Evolutionary conservation across 345 rosid genomes (phyloP).

Genomic region (Hypericum androsaemum): DNA sequence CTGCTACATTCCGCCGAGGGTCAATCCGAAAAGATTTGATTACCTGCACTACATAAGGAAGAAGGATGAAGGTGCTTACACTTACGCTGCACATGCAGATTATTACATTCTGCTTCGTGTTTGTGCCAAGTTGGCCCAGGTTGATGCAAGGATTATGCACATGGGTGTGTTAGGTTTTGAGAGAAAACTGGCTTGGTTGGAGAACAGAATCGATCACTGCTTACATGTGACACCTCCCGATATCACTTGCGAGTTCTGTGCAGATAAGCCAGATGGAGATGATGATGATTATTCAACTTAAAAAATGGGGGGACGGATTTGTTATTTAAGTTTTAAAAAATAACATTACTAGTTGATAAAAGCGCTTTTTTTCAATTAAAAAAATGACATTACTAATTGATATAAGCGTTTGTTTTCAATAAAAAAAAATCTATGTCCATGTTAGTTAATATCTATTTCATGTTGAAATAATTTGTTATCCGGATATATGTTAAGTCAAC

Average conservation of each 20-base stretch:
- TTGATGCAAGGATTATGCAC: slow-evolving; percentile 60
- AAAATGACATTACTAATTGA: too few species aligned
- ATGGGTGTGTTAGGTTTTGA: slow-evolving; percentile 56
- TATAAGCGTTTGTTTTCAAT: too few species aligned
- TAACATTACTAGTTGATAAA: too few species aligned
- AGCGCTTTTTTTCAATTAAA: too few species aligned
- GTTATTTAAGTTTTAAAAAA: too few species aligned
- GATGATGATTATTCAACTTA: too few species aligned
- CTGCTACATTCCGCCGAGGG: slow-evolving; percentile 62
- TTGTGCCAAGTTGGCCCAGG: slow-evolving; percentile 50
- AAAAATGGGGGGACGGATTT: too few species aligned
- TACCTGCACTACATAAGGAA: slow-evolving; percentile 62
- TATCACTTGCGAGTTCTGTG: slow-evolving; percentile 37
- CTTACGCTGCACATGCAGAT: slow-evolving; percentile 66
- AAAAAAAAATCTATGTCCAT: too few species aligned
- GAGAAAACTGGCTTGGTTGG: slow-evolving; percentile 74
- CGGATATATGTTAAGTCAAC: too few species aligned
- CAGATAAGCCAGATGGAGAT: slow-evolving; percentile 14
- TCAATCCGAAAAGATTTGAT: slow-evolving; percentile 40
- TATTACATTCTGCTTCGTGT: slow-evolving; percentile 63
- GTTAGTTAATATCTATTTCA: too few species aligned
- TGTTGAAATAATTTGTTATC: too few species aligned
- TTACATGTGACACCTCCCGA: slow-evolving; percentile 36
- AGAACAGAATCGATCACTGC: slow-evolving; percentile 45
- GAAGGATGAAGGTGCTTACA: slow-evolving; percentile 39